Conservation (phyloP, 2,329 filamentous ascomycete genomes). For the Ceratocystis cubensis region DNA sequence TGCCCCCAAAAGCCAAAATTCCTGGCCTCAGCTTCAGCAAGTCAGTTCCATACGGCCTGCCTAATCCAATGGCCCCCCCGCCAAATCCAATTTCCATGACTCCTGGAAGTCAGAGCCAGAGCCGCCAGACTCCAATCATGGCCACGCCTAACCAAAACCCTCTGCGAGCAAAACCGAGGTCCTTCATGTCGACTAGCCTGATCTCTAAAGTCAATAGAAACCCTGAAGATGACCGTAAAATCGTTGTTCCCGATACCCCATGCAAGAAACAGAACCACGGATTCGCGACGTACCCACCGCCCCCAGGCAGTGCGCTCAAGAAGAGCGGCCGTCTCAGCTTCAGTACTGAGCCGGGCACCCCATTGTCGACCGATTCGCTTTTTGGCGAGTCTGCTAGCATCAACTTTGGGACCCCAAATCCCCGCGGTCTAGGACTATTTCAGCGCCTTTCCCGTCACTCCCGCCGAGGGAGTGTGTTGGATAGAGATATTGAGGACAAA, state of each 20-base stretch:
- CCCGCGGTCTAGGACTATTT: conserved; percentile 55
- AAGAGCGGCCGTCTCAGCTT: conserved; percentile 59
- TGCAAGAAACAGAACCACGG: conserved; percentile 70
- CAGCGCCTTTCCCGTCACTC: conserved; percentile 39
- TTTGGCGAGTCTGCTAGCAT: conserved; percentile 31
- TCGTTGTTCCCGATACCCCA: conserved; percentile 81
- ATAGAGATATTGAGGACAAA: conserved; percentile 65
- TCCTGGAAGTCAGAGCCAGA: conserved; percentile 22
- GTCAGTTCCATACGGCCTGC: conserved; percentile 16
- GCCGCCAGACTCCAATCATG: background rate
- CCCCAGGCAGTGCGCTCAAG: conserved; percentile 49
- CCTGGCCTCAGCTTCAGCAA: conserved; percentile 23
- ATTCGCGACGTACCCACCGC: conserved; percentile 53
- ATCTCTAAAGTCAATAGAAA: conserved; percentile 89
- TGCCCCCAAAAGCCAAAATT: conserved; percentile 30
- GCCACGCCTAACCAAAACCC: conserved; percentile 18
- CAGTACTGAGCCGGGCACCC: conserved; percentile 60
- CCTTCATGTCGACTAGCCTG: conserved; percentile 86
- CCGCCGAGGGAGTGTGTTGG: conserved; percentile 59
- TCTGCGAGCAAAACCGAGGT: conserved; percentile 14
- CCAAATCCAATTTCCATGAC: conserved; percentile 29
- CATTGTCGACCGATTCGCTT: conserved; percentile 52
- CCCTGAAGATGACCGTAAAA: conserved; percentile 55
- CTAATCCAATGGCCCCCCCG: conserved; percentile 15
- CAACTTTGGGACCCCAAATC: conserved; percentile 38